phyloP scores from a whole-genome alignment of 805 yeast genomes.

The Metschnikowia gruessii region DNA sequence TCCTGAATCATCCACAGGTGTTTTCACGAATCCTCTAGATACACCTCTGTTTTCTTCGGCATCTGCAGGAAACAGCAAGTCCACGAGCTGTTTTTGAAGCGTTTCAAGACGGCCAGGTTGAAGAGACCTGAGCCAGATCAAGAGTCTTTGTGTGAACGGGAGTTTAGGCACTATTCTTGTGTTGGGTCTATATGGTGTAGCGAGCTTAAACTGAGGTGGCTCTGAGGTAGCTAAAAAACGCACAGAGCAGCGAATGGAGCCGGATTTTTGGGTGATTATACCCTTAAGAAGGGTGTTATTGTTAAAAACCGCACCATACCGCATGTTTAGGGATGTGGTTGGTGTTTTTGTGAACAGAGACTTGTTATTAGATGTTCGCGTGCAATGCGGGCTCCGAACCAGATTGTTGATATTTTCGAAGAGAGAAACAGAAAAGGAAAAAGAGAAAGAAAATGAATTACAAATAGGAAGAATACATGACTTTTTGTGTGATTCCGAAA shows the following conservation, averaged over 20 bases:
- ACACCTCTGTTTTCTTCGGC: slow-evolving; percentile 25
- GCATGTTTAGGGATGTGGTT: no score
- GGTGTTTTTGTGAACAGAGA: no score
- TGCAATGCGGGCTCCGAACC: no score
- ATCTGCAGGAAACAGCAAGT: slow-evolving; percentile 30
- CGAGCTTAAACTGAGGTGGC: slow-evolving; percentile 8
- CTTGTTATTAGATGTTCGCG: no score
- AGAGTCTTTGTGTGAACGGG: slow-evolving; percentile 11
- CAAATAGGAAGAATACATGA: no score
- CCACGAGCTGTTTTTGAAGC: slow-evolving; percentile 36
- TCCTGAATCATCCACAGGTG: slow-evolving; percentile 24
- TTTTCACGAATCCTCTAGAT: slow-evolving; percentile 16
- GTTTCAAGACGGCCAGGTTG: slow-evolving; percentile 24
- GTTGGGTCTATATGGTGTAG: slow-evolving; percentile 13
- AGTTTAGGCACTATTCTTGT: slow-evolving; percentile 9
- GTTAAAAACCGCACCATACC: no score
- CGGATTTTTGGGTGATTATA: neutral
- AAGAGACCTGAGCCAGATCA: slow-evolving; percentile 25
- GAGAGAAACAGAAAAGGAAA: no score
- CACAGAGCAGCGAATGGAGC: neutral
- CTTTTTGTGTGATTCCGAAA: no score
- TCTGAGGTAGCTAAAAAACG: neutral
- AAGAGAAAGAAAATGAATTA: no score
- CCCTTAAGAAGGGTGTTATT: neutral
- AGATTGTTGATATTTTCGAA: no score